Evolutionary conservation across 495 filamentous ascomycete species (phyloP).

Genomic region (Penicillium pancosmium): DNA sequence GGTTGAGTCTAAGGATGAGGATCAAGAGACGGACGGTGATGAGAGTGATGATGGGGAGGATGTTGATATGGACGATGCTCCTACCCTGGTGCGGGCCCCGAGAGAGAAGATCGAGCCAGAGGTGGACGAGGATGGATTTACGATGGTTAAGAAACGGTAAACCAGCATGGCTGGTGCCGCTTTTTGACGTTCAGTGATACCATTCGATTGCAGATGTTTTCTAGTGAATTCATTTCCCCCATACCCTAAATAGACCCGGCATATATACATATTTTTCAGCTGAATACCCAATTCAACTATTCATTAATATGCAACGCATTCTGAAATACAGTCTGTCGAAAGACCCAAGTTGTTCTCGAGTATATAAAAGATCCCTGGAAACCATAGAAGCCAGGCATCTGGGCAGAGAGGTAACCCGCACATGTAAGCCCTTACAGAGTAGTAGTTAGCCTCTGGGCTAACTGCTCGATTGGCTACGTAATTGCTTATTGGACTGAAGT

Average conservation of each 20-base stretch:
- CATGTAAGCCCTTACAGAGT: too few species aligned
- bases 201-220: not conserved
- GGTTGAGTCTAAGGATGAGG: constrained; percentile 53
- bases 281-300: not conserved
- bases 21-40: constrained; percentile 59
- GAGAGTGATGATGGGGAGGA: constrained; percentile 64
- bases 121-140: constrained; percentile 93
- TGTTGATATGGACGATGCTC: constrained; percentile 77
- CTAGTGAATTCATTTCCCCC: not conserved
- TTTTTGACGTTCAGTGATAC: constrained; percentile 1
- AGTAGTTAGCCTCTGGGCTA: too few species aligned
- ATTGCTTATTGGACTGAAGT: not conserved
- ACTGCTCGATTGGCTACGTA: too few species aligned
- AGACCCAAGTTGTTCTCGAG: too few species aligned
- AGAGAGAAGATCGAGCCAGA: constrained; percentile 72
- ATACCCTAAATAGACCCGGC: not conserved
- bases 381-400: not conserved
- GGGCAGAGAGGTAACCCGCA: too few species aligned
- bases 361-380: not conserved
- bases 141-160: constrained; percentile 72
- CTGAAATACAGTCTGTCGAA: too few species aligned
- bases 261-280: not conserved
- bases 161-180: constrained; percentile 9
- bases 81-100: constrained; percentile 56
- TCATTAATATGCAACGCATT: not conserved